phyloP scores from a whole-genome alignment of 2,329 filamentous ascomycete genomes.

The Trichoderma asperellum region DNA sequence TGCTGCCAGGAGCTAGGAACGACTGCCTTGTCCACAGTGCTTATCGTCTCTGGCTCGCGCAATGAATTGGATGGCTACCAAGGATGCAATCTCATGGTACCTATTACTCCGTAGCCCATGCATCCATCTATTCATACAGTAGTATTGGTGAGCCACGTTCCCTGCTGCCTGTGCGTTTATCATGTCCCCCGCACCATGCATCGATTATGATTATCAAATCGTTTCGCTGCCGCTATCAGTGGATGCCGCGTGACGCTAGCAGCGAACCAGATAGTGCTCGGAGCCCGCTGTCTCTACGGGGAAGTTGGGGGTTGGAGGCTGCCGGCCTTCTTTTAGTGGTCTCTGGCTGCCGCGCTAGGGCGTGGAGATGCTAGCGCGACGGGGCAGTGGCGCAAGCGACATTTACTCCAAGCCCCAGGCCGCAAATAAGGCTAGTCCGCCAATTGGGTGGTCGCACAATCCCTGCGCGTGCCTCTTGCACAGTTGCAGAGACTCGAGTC shows the following conservation, averaged over 20 bases:
- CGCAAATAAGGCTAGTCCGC: not conserved
- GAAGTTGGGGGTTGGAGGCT: constrained; percentile 20
- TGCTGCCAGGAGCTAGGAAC: no score
- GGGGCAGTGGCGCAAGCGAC: constrained; percentile 21
- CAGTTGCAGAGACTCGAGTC: constrained; percentile 5
- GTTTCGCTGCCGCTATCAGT: constrained; percentile 25
- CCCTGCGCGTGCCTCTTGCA: not conserved
- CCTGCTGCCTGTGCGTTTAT: constrained; percentile 15
- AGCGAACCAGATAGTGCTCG: constrained; percentile 1
- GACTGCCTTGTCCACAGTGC: not conserved
- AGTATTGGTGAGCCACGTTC: not conserved
- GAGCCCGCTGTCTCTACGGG: constrained; percentile 19
- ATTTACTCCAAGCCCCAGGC: not conserved
- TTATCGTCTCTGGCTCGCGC: not conserved
- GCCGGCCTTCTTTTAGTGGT: constrained; percentile 3
- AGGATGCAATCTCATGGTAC: not conserved
- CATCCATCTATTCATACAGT: not conserved
- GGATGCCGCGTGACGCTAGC: constrained; percentile 19
- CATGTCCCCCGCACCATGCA: constrained; percentile 16
- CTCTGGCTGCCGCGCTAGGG: not conserved
- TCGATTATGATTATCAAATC: constrained; percentile 23
- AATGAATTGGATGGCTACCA: not conserved
- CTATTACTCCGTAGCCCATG: not conserved
- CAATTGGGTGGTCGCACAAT: constrained; percentile 3
- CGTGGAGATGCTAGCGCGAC: constrained; percentile 20